phyloP scores from a whole-genome alignment of 2,329 filamentous ascomycete species.

The Penicillium sp. region DNA sequence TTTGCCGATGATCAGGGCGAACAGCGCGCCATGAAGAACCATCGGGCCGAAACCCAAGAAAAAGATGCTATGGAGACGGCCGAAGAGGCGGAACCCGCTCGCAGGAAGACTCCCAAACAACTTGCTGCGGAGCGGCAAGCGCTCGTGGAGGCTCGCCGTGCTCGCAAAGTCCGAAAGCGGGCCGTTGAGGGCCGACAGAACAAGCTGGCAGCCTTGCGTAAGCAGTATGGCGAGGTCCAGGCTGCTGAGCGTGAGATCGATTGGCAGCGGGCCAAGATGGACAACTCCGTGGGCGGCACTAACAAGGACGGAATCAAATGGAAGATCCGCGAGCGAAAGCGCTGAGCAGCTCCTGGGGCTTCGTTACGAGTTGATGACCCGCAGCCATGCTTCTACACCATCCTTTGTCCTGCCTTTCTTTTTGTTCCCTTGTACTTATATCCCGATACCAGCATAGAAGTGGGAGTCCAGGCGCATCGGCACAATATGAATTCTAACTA shows the following conservation, averaged over 20 bases:
- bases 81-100: constrained; percentile 14
- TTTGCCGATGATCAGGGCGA: constrained; percentile 42
- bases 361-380: constrained; percentile 25
- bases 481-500: neutral
- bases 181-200: constrained; percentile 49
- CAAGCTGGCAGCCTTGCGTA: constrained; percentile 53
- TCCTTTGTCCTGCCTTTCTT: constrained; percentile 1
- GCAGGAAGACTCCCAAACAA: constrained; percentile 45
- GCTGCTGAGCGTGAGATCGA: constrained; percentile 58
- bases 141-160: constrained; percentile 37
- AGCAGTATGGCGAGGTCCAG: constrained; percentile 54
- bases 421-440: constrained; percentile 8
- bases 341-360: constrained; percentile 34
- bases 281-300: constrained; percentile 57
- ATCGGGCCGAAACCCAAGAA: constrained; percentile 18
- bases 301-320: constrained; percentile 65
- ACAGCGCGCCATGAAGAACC: constrained; percentile 30
- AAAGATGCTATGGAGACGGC: constrained; percentile 27
- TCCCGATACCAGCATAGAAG: constrained; percentile 24
- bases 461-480: constrained; percentile 17
- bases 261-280: constrained; percentile 61
- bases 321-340: constrained; percentile 62
- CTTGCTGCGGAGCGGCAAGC: constrained; percentile 44
- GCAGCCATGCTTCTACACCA: constrained; percentile 11
- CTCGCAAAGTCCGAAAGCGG: constrained; percentile 49